Conservation (phyloP, 106 monocot genomes). For the Apostasia shenzhenica region DNA sequence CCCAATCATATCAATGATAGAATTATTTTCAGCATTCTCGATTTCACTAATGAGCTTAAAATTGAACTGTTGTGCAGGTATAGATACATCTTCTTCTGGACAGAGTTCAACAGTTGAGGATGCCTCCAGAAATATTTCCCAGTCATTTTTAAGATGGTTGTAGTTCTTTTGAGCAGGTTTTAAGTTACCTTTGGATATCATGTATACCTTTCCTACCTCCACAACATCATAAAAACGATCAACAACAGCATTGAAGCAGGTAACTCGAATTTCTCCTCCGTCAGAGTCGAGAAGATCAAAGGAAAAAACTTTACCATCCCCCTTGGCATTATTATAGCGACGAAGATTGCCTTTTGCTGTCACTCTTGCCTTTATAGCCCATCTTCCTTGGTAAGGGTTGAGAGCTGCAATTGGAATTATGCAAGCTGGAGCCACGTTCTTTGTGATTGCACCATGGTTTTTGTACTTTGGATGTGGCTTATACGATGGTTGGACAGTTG, state of each 20-base stretch:
- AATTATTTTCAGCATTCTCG: conserved; percentile 72
- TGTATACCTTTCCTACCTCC: conserved; percentile 80
- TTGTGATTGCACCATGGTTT: conserved; percentile 60
- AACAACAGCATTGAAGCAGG: conserved; percentile 80
- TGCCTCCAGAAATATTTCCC: conserved; percentile 86
- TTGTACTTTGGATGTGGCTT: conserved; percentile 78
- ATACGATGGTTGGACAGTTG: conserved; percentile 78
- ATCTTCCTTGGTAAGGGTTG: conserved; percentile 92
- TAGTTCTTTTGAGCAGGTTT: conserved; percentile 87
- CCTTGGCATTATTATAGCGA: conserved; percentile 77
- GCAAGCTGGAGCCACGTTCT: conserved; percentile 83
- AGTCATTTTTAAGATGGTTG: conserved; percentile 88
- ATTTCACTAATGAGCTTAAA: conserved; percentile 62
- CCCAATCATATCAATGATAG: conserved; percentile 82
- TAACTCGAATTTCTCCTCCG: conserved; percentile 88
- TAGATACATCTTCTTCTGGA: conserved; percentile 68
- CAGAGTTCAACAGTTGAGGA: conserved; percentile 63
- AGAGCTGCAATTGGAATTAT: conserved; percentile 80
- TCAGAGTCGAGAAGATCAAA: conserved; percentile 98
- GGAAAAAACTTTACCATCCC: conserved; percentile 98
- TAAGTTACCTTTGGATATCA: conserved; percentile 79
- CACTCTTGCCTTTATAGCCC: conserved; percentile 89
- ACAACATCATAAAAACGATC: conserved; percentile 76
- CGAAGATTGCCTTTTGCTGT: conserved; percentile 82
- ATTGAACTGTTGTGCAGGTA: conserved; percentile 81